Base-by-base conservation (phyloP, 768 basidiomycete species). In the Tulasnella sp. region DNA sequence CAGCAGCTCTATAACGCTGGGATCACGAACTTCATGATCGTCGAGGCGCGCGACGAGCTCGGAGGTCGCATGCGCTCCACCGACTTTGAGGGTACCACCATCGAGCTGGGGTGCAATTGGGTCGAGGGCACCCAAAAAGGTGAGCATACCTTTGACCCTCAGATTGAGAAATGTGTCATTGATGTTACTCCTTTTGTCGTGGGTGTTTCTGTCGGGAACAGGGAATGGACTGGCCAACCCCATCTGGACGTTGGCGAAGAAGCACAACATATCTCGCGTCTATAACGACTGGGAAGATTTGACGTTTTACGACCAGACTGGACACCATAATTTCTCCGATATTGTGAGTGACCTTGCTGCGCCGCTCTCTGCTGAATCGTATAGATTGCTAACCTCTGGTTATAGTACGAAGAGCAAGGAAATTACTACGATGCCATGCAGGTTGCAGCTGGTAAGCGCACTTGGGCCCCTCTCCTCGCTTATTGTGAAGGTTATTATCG, bases 51-150 rank as follows among this genome's bases (percentile, higher is more conserved):
- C n/a, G 58, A 66, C 21, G 77, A 78, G 65, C 73, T 85, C 0
- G 84, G 84, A 2, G 85, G 84, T 26, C 76, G 85, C 11, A 75
- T 85, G 77, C 75, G 71, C 63, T 74, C 74, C 60, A 68, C 68
- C 43, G 41, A 67, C 0, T 78, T 85, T 61, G 82, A 76, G 17
- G 63, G 76, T 29, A 70, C 72, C 61, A 74, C 74, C 0, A 69
- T 86, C 27, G 84, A 86, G 67, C 67, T 74, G 8, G 27, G 81
- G 81, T 70, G 9, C 63, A 73, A 73, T 50, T 73, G 72, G 73
- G 66, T 73, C 3, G 71, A 76, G 61, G 74, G 78, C 24, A 76
- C 76, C 0, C 79, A 80, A 60, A 67, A 69, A 1, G 76, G 58
- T 15, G 34, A 38, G 34, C 5, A 15, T 5, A 38, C 34, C 7